A percentile compares a stretch with the other conserved stretches of the same genome.
Evolutionary conservation across 2,329 filamentous ascomycete genomes (phyloP).

Genomic region (Fusarium subglutinans): DNA sequence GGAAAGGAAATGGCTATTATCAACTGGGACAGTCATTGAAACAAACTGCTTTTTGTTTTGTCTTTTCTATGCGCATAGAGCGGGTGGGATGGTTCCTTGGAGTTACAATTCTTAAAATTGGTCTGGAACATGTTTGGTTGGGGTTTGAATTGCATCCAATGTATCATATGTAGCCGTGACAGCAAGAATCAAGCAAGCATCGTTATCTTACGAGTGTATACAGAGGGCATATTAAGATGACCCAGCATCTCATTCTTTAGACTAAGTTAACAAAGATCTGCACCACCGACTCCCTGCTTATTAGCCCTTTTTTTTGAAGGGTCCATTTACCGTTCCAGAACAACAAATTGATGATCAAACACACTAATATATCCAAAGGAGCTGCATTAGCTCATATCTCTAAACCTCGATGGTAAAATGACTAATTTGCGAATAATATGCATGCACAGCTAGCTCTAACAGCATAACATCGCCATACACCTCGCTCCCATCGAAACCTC

Average conservation of each 20-base stretch:
- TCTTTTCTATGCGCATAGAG: conserved; percentile 6
- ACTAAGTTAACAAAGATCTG: conserved; percentile 25
- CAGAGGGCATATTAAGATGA: conserved; percentile 6
- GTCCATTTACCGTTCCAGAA: conserved; percentile 15
- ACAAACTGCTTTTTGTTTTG: neutral
- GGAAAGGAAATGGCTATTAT: neutral
- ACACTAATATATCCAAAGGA: conserved; percentile 16
- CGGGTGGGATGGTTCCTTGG: neutral
- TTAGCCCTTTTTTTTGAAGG: conserved; percentile 31
- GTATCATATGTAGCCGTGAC: conserved; percentile 16
- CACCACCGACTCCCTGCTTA: conserved; percentile 38
- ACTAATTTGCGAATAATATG: conserved; percentile 78
- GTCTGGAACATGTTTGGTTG: neutral
- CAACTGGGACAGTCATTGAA: neutral
- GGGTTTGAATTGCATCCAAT: conserved; percentile 11
- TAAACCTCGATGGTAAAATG: conserved; percentile 76
- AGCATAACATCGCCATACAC: conserved; percentile 75
- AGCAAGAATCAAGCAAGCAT: neutral
- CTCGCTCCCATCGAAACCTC: conserved; percentile 73
- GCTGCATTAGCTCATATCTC: neutral
- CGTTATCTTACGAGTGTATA: neutral
- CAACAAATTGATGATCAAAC: conserved; percentile 21
- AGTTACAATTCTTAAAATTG: neutral
- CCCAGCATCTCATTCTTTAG: conserved; percentile 30
- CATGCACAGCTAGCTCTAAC: conserved; percentile 73